Evolutionary conservation across 2,329 filamentous ascomycete genomes (phyloP), one percentile per base, ranked within the genome.

Genomic region (Colletotrichum acutatum): DNA sequence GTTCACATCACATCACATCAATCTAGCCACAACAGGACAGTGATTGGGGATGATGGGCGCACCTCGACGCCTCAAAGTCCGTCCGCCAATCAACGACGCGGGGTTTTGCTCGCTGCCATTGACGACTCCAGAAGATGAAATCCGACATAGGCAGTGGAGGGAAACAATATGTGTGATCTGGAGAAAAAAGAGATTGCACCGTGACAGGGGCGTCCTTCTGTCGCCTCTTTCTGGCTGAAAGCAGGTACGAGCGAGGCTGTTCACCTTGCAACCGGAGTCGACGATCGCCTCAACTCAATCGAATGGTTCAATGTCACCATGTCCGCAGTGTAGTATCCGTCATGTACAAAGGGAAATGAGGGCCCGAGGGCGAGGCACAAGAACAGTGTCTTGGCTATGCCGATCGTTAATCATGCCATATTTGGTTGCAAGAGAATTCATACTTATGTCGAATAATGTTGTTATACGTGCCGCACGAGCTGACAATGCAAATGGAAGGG

Each of bases 1-100:
- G 30, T 74, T 74, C 71, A 74, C 69, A 72, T 74, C 74, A 66
- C 56, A 68, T 75, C 74, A 74, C 74, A 75, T 61, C 62, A 61
- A 61, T 69, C 72, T 66, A 67, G 67, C 71, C 74, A 67, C 72
- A 71, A 72, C 52, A 63, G 67, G 68, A 66, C 53, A 46, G 68
- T 67, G 53, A 64, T 67, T 49, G 53, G 58, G 63, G 52, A 66
- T 22, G 71, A 66, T 74, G 63, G 63, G 56, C 57, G 65, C 69
- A 68, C 69, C 30, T 56, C 69, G 12, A 72, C 63, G 68, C 63
- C 69, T 74, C 65, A 67, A 63, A 63, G 30, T 42, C 58, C 49
- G 60, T 65, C 66, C 34, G 46, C 70, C 60, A 68, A 72, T 61
- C 19, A 70, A 60, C 52, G 53, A 59, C 46, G 32, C 67, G 54